Conservation (phyloP, 2,329 filamentous ascomycete genomes). For the Trichoderma sp. region DNA sequence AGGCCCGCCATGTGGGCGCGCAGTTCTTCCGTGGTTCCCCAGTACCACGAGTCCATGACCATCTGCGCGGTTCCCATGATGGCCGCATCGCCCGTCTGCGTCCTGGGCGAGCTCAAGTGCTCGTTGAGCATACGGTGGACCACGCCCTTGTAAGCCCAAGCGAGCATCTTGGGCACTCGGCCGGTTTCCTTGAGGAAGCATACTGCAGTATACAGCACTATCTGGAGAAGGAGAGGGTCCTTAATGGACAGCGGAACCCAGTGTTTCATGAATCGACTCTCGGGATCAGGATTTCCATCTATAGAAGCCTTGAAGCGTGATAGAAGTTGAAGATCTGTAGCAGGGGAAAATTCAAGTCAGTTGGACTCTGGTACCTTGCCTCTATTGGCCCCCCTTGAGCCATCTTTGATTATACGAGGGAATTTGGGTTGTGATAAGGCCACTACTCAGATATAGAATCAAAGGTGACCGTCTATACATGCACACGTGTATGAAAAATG, state of each 20-base stretch:
- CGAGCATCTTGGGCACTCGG: conserved; percentile 46
- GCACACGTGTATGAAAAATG: neutral
- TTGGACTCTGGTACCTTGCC: neutral
- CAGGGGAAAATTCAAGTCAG: neutral
- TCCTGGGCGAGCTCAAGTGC: conserved; percentile 42
- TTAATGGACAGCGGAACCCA: conserved; percentile 52
- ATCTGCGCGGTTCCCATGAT: conserved; percentile 53
- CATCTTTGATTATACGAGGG: neutral
- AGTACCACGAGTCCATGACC: conserved; percentile 56
- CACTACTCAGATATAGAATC: neutral
- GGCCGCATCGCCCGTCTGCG: conserved; percentile 47
- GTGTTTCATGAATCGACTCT: conserved; percentile 49
- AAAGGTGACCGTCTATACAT: neutral
- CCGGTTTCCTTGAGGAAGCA: conserved; percentile 55
- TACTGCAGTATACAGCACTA: conserved; percentile 53
- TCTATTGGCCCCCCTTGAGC: neutral
- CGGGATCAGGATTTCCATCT: conserved; percentile 49
- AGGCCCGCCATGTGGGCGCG: conserved; percentile 50
- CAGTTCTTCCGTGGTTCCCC: conserved; percentile 50
- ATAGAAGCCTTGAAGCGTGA: conserved; percentile 54
- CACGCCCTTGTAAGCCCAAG: conserved; percentile 46
- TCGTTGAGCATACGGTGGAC: conserved; percentile 51
- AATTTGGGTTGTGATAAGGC: neutral
- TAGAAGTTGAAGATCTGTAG: conserved; percentile 50
- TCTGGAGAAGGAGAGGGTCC: conserved; percentile 51